Base-by-base conservation (phyloP, 2,329 filamentous ascomycete species). In the Albifimbria verrucaria region DNA sequence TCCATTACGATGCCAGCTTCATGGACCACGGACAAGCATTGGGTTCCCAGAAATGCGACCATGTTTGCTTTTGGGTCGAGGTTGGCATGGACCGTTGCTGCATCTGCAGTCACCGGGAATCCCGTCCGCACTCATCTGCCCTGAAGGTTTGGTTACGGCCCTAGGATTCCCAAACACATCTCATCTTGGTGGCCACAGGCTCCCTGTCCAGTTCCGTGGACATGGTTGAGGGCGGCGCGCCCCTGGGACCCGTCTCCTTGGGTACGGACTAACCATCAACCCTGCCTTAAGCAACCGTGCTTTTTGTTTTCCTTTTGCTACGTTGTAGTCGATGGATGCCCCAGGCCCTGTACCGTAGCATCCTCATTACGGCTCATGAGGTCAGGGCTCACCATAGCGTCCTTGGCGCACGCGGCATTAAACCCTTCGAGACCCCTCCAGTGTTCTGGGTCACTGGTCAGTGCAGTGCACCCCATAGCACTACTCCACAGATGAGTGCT, bases 301-400 rank as follows among this genome's bases (percentile, higher is more conserved):
- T 15, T 46, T 23, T 46, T 20, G 20, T 24, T 22, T 46, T 46
- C 12, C 43, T 22, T 22, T 21, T 23, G 43, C 43, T 20, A 23
- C 23, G 17, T 23, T 20, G 43, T 23, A 46, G 22, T 22, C 43
- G 15, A 46, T n/a, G 43, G 17, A 2, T 17, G n/a, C 18, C 23
- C 20, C 15, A n/a, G 15, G 20, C 17, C 41, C 15, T 43, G 9
- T 21, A n/a, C 39, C 39, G 20, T 43, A 10, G n/a, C 39, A 43
- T 21, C 9, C 39, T 17, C 39, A 43, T 9, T 7, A 22, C 18
- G 45, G 45, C 45, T n/a, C 22, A 21, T 24, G 15, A 32, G 28
- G n/a, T 48, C 45, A 48, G 45, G 45, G 45, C 45, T 48, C 45
- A 48, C 24, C 22, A n/a, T 28, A 22, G 45, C 45, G 45, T 22